These are phyloP conservation scores for Fraxinus sp. DNA, from an alignment of 305 asterid species.

Conservation along the genomic window DNA sequence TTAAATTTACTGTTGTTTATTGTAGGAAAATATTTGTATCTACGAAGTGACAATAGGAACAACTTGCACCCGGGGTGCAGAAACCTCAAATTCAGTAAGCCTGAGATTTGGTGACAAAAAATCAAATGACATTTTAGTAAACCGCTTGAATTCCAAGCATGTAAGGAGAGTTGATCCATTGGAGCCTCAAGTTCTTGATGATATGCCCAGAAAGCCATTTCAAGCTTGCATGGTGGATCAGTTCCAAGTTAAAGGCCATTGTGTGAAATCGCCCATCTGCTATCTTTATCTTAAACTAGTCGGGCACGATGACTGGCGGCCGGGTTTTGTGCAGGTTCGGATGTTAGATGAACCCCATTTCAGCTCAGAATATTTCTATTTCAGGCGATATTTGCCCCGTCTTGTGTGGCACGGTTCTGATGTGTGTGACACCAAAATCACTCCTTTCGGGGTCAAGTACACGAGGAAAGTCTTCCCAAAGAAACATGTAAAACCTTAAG, in stretches of 20 bases:
- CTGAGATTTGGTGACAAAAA: slow-evolving; percentile 49
- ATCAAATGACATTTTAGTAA: slow-evolving; percentile 40
- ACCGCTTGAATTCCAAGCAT: slow-evolving; percentile 42
- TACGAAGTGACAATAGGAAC: slow-evolving; percentile 42
- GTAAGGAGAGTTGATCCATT: slow-evolving; percentile 44
- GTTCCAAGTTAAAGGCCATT: slow-evolving; percentile 37
- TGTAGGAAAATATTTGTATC: slow-evolving; percentile 29
- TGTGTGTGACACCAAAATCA: slow-evolving; percentile 35
- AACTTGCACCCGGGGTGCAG: slow-evolving; percentile 42
- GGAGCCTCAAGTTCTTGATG: slow-evolving; percentile 48
- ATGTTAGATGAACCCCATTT: slow-evolving; percentile 25
- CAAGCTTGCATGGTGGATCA: slow-evolving; percentile 47
- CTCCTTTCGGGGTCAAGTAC: slow-evolving; percentile 40
- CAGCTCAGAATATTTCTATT: slow-evolving; percentile 38
- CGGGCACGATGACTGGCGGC: slow-evolving; percentile 48
- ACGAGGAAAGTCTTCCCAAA: slow-evolving; percentile 33
- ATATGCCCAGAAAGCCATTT: slow-evolving; percentile 44
- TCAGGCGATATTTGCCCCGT: slow-evolving; percentile 51
- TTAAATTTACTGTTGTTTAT: no score
- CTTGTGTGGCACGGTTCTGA: slow-evolving; percentile 43
- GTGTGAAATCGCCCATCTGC: slow-evolving; percentile 44
- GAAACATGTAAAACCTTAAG: not conserved
- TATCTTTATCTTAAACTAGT: slow-evolving; percentile 40
- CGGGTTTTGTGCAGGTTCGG: slow-evolving; percentile 40
- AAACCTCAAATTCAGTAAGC: slow-evolving; percentile 40